Percentiles rank a stretch among this genome's conserved stretches.
These are phyloP conservation scores for Talaromyces sp. DNA, from an alignment of 2,329 filamentous ascomycete species.

Conservation along the genomic window DNA sequence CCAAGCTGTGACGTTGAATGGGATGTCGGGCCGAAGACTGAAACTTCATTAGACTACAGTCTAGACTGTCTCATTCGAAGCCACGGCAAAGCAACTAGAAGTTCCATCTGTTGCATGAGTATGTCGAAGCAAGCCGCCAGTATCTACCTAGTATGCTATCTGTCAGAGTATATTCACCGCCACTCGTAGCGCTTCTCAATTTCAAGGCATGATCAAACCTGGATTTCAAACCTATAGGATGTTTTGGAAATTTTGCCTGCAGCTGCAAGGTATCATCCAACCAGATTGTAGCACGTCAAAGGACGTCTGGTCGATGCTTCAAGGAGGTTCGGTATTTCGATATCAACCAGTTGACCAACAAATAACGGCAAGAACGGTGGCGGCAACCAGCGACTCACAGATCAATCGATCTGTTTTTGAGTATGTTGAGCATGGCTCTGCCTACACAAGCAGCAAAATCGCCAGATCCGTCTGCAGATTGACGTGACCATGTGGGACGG, in stretches of 20 bases:
- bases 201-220: background rate
- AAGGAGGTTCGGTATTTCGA: slow-evolving; percentile 1
- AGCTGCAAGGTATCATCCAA: slow-evolving; percentile 1
- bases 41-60: background rate
- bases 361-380: slow-evolving; percentile 11
- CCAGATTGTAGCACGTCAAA: slow-evolving; percentile 14
- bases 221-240: slow-evolving; percentile 6
- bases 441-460: background rate
- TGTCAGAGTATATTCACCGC: slow-evolving; percentile 10
- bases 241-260: background rate
- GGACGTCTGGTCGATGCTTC: background rate
- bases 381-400: background rate
- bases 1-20: background rate
- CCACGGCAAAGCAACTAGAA: background rate
- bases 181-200: background rate
- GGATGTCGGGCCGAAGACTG: background rate
- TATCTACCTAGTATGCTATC: background rate
- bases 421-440: background rate
- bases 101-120: background rate
- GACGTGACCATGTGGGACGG: background rate
- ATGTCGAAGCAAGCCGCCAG: background rate
- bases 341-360: background rate
- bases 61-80: background rate
- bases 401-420: background rate
- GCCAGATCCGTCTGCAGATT: background rate